Conservation (phyloP, 164 flowering plant genomes). For the Euptelea pleiosperma region DNA sequence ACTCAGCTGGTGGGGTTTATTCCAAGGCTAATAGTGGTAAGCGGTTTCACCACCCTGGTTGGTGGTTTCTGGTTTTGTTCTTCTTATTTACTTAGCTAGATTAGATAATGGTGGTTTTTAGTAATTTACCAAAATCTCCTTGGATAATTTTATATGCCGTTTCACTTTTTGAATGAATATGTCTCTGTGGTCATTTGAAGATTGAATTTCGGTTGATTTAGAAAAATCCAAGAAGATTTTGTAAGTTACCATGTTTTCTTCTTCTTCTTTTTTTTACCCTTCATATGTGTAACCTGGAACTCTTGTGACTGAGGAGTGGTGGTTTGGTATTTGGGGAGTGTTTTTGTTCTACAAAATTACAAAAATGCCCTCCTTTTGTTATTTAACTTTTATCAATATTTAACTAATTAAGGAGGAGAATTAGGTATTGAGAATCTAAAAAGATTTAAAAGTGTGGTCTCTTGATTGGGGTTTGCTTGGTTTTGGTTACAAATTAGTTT, state of each 20-base stretch:
- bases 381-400: too few relatives aligned
- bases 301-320: background rate
- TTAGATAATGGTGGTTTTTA: background rate
- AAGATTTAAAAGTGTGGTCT: too few relatives aligned
- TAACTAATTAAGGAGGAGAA: too few relatives aligned
- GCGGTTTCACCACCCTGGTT: conserved; percentile 20
- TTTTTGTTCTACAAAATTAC: too few relatives aligned
- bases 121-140: conserved; percentile 6
- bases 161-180: too few relatives aligned
- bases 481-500: too few relatives aligned
- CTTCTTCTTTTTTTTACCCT: background rate
- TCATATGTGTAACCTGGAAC: background rate
- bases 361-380: too few relatives aligned
- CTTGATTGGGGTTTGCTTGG: too few relatives aligned
- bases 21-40: conserved; percentile 47
- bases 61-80: conserved; percentile 23
- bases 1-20: conserved; percentile 32
- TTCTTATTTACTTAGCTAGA: background rate
- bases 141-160: background rate
- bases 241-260: background rate
- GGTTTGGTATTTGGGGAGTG: background rate
- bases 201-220: conserved; percentile 2
- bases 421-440: too few relatives aligned
- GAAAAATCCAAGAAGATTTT: conserved; percentile 1
- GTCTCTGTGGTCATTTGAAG: too few relatives aligned